Conservation (phyloP, 2,329 filamentous ascomycete species). For the Hymenoscyphus linearis region DNA sequence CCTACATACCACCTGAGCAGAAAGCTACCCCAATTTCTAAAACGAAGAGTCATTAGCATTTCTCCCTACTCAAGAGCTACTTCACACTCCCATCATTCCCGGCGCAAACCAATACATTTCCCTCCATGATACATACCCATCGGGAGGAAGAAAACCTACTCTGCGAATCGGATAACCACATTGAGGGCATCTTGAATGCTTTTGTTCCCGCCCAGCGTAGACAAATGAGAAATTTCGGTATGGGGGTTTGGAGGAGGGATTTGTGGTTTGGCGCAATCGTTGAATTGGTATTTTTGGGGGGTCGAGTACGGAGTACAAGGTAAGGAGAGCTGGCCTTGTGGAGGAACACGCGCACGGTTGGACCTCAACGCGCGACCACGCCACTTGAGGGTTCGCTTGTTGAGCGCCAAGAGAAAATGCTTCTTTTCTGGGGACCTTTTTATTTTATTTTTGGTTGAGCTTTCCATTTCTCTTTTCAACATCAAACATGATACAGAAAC, state of each 20-base stretch:
- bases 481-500: not conserved
- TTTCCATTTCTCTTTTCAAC: not conserved
- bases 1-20: slow-evolving; percentile 85
- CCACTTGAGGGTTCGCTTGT: slow-evolving; percentile 1
- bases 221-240: not conserved
- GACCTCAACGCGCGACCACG: slow-evolving; percentile 6
- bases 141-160: slow-evolving; percentile 49
- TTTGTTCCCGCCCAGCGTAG: not conserved
- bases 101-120: slow-evolving; percentile 18
- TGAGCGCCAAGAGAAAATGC: not conserved
- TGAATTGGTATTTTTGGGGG: not conserved
- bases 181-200: slow-evolving; percentile 43
- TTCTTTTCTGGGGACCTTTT: not conserved
- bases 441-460: not conserved
- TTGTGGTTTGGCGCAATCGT: not conserved
- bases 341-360: slow-evolving; percentile 2
- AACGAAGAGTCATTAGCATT: slow-evolving; percentile 26
- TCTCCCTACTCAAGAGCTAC: not conserved
- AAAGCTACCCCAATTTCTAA: slow-evolving; percentile 95
- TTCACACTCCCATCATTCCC: not conserved
- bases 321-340: slow-evolving; percentile 12
- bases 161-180: slow-evolving; percentile 95
- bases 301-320: not conserved
- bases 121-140: not conserved
- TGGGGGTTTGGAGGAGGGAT: not conserved